Conservation (phyloP, 306 rosid species). For the Castanea crenata region DNA sequence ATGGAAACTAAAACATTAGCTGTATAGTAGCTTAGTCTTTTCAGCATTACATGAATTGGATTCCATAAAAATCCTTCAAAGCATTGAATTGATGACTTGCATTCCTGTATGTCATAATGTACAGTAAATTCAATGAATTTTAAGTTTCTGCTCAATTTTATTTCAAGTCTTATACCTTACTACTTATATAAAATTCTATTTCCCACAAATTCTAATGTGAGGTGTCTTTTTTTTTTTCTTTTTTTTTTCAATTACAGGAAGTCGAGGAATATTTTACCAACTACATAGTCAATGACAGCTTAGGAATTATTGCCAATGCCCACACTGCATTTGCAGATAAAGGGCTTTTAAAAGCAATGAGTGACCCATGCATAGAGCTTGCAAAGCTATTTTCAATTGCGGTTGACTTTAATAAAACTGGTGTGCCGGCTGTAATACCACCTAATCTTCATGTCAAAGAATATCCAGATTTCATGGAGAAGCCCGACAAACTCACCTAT, state of each 20-base stretch:
- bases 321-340: slow-evolving; percentile 77
- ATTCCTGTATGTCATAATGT: neutral
- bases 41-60: neutral
- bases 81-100: neutral
- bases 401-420: slow-evolving; percentile 81
- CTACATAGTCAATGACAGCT: slow-evolving; percentile 64
- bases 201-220: neutral
- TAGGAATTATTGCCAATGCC: slow-evolving; percentile 75
- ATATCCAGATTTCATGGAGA: slow-evolving; percentile 89
- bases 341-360: slow-evolving; percentile 49
- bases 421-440: slow-evolving; percentile 65
- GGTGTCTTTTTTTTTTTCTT: neutral
- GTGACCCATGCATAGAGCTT: slow-evolving; percentile 54
- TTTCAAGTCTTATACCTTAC: neutral
- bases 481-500: slow-evolving; percentile 50
- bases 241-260: slow-evolving; percentile 47
- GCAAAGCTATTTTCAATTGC: slow-evolving; percentile 70
- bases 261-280: slow-evolving; percentile 60
- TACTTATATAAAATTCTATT: neutral
- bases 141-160: neutral
- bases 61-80: neutral
- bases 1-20: neutral
- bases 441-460: slow-evolving; percentile 38
- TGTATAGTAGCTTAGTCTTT: neutral
- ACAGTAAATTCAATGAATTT: neutral